Conservation (phyloP, 139 green algal species). For the Closterium sp. region DNA sequence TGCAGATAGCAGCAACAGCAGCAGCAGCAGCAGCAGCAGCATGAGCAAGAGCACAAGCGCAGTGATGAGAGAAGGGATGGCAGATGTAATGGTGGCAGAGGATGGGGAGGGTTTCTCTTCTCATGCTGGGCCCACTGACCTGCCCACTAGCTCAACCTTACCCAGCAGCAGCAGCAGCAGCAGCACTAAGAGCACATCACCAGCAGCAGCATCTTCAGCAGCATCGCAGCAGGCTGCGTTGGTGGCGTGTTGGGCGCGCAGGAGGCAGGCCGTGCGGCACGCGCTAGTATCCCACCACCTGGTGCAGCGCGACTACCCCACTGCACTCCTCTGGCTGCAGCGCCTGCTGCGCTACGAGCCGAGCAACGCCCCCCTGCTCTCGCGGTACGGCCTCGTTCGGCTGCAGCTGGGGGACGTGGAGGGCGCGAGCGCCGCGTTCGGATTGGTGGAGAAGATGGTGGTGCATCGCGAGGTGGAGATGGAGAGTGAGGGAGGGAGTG, state of each 20-base stretch:
- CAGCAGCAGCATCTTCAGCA: not conserved
- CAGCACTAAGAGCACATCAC: not conserved
- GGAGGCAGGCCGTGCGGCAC: slow-evolving; percentile 42
- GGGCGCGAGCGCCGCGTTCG: slow-evolving; percentile 24
- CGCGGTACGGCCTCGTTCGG: slow-evolving; percentile 40
- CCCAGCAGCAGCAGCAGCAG: too few relatives aligned
- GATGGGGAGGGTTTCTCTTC: not conserved
- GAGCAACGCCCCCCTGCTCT: slow-evolving; percentile 12
- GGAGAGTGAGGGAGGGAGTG: not conserved
- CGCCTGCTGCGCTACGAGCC: slow-evolving; percentile 16
- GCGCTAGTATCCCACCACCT: slow-evolving; percentile 46
- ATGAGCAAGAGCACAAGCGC: not conserved
- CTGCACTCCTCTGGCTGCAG: slow-evolving; percentile 41
- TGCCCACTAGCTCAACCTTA: not conserved
- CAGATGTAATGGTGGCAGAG: not conserved
- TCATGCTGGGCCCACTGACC: not conserved
- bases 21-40: not conserved
- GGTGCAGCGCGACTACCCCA: slow-evolving; percentile 24
- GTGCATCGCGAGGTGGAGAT: not conserved
- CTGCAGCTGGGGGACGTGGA: slow-evolving; percentile 54
- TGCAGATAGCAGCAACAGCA: not conserved
- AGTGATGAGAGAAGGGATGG: not conserved
- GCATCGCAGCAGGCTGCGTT: not conserved
- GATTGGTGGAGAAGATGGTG: slow-evolving; percentile 32
- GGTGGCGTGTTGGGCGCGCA: slow-evolving; percentile 11